These are phyloP conservation scores for Areca catechu DNA, from an alignment of 176 grass and related monocot species.

Conservation along the genomic window DNA sequence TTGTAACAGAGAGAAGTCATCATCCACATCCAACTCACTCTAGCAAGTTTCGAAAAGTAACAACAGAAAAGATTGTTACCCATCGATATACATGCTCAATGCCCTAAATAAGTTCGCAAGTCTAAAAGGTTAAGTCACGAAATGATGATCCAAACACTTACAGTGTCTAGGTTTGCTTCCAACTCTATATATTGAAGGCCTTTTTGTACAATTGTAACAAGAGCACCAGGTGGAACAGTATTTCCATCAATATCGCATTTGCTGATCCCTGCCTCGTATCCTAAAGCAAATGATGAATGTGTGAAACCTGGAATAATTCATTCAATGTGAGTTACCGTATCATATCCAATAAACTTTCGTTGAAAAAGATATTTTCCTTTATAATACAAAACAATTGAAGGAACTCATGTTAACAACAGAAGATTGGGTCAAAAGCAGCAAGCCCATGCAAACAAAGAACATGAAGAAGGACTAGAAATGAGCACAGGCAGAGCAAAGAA, in stretches of 20 bases:
- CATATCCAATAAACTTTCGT: background rate
- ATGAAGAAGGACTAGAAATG: too few species aligned
- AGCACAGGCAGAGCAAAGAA: too few species aligned
- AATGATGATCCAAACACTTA: constrained; percentile 25
- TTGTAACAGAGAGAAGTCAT: constrained; percentile 83
- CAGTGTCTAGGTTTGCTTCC: constrained; percentile 74
- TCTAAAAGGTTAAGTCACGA: too few species aligned
- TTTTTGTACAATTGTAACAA: constrained; percentile 87
- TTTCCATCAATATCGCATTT: constrained; percentile 77
- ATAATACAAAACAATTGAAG: too few species aligned
- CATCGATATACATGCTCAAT: too few species aligned
- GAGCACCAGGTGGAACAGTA: constrained; percentile 75
- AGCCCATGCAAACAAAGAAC: too few species aligned
- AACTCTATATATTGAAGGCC: constrained; percentile 96
- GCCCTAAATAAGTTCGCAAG: too few species aligned
- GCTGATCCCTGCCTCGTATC: constrained; percentile 81
- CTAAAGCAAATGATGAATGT: constrained; percentile 81
- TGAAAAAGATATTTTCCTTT: background rate
- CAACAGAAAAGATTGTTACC: background rate
- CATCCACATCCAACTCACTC: constrained; percentile 58
- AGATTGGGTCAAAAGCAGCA: too few species aligned
- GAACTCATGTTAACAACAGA: too few species aligned
- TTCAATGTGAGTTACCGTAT: constrained; percentile 16
- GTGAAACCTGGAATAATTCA: constrained; percentile 52
- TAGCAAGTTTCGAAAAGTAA: constrained; percentile 15